Evolutionary conservation across 2,329 filamentous ascomycete genomes (phyloP).

Genomic region (Apiospora sp.): DNA sequence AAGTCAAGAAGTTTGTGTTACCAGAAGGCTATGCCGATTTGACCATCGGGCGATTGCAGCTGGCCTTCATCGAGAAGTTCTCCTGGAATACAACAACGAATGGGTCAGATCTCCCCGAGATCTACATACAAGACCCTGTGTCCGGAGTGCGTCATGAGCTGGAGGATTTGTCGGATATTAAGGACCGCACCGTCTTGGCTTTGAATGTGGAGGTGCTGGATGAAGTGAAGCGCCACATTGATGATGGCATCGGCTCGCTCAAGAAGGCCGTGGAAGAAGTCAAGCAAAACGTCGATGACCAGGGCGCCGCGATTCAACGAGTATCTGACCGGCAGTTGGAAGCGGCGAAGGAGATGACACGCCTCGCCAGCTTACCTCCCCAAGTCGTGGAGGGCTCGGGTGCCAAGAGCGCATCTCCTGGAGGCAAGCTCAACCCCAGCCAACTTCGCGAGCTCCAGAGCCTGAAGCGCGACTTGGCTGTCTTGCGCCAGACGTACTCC

Average conservation of each 20-base stretch:
- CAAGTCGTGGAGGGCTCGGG: slow-evolving; percentile 60
- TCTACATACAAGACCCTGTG: slow-evolving; percentile 95
- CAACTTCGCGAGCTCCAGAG: slow-evolving; percentile 82
- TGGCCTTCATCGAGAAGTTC: slow-evolving; percentile 99
- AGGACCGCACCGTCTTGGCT: slow-evolving; percentile 93
- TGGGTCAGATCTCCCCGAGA: slow-evolving; percentile 90
- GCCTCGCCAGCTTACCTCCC: slow-evolving; percentile 57
- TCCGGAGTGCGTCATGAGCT: slow-evolving; percentile 97
- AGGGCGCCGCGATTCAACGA: slow-evolving; percentile 80
- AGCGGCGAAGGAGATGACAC: slow-evolving; percentile 84
- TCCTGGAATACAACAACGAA: slow-evolving; percentile 98
- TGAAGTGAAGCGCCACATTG: slow-evolving; percentile 95
- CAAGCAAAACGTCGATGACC: slow-evolving; percentile 82
- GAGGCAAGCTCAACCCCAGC: slow-evolving; percentile 58
- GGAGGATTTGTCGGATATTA: slow-evolving; percentile 91
- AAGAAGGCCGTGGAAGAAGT: slow-evolving; percentile 86
- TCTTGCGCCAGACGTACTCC: slow-evolving; percentile 91
- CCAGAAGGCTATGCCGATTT: slow-evolving; percentile 84
- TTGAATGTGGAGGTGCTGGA: slow-evolving; percentile 92
- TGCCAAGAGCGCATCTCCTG: slow-evolving; percentile 40
- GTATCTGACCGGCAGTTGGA: slow-evolving; percentile 93
- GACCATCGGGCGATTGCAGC: slow-evolving; percentile 85
- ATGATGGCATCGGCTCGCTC: slow-evolving; percentile 85
- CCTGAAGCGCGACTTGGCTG: slow-evolving; percentile 86
- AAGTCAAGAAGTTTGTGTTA: slow-evolving; percentile 95